Base-by-base conservation (phyloP, 2,329 filamentous ascomycete species). In the Septoria petroselini region DNA sequence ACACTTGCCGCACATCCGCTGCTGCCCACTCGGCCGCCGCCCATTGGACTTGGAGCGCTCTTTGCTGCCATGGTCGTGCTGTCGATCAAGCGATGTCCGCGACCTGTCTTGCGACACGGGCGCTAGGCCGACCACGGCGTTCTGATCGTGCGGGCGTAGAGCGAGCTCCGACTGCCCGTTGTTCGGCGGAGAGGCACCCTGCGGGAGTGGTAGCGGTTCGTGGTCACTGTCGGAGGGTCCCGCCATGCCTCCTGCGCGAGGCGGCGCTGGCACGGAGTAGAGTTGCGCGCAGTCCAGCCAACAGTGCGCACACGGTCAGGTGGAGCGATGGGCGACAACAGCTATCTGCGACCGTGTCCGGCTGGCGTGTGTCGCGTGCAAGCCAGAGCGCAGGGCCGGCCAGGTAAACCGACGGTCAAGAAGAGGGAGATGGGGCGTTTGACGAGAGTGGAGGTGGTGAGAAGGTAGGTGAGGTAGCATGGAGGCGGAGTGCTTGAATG, bases 1-100 rank as follows among this genome's bases (percentile, higher is more conserved):
- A 67, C 93, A 98, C 71, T 95, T 96, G 64, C 89, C 91, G 72
- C 88, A 77, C 35, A 70, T 68, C 54, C 74, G 69, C 30, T 67
- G 59, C 63, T 69, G 61, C 40, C 65, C 58, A 56, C 66, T 67
- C 1, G 63, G 62, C 33, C 60, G 52, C 46, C 62, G 47, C 45
- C 57, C 47, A 41, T 54, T 53, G 38, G 50, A 65, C 59, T 58
- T 59, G 52, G 57, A 58, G 33, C 56, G 54, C 52, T 56, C 50
- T 45, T 59, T 57, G 42, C 51, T 61, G 31, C 55, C 52, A 27
- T 47, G 53, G n/a, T 56, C 57, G 41, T 53, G 50, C 39, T 41
- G 50, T 37, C 48, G 48, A 25, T 57, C 54, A 21, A 50, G 42
- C n/a, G 54, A 54, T 18, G 45, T 41, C 25, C 52, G 52, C 7